These are phyloP conservation scores for Leishmania major DNA, from an alignment of 208 protist species.

Conservation along the genomic window DNA sequence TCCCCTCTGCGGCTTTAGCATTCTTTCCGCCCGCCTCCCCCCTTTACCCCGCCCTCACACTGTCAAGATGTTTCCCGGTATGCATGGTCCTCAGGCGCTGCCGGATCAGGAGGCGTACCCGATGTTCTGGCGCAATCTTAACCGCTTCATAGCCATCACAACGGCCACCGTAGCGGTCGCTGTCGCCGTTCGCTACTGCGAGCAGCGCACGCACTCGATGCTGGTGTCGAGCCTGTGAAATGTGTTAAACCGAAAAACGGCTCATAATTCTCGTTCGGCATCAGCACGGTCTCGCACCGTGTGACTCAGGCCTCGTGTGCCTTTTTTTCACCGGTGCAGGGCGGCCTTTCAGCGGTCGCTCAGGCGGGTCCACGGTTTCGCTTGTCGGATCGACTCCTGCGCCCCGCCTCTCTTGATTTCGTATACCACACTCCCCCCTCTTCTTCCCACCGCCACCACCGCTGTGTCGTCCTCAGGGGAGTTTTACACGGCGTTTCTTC, in stretches of 20 bases:
- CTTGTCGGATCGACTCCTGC: background rate
- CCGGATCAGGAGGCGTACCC: slow-evolving; percentile 69
- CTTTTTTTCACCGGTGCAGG: background rate
- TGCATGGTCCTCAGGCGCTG: slow-evolving; percentile 71
- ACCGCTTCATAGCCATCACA: slow-evolving; percentile 59
- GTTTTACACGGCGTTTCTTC: background rate
- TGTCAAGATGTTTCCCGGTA: slow-evolving; percentile 72
- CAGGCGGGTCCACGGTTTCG: background rate
- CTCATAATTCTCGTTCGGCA: background rate
- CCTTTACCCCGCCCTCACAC: background rate
- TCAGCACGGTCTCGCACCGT: background rate
- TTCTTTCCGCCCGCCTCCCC: too few relatives aligned
- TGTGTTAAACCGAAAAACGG: background rate
- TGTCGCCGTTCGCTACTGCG: slow-evolving; percentile 66
- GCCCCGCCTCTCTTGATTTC: background rate
- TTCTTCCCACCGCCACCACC: too few relatives aligned
- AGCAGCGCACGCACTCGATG: slow-evolving; percentile 58
- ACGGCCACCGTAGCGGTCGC: slow-evolving; percentile 50
- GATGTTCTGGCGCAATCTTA: slow-evolving; percentile 80
- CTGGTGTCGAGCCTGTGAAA: slow-evolving; percentile 58
- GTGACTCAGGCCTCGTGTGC: background rate
- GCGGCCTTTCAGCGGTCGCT: background rate
- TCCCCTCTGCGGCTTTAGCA: too few relatives aligned
- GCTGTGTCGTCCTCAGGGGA: background rate
- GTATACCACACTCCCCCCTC: background rate